These are phyloP conservation scores for Vitis riparia DNA, from an alignment of 164 flowering plant genomes.

Conservation along the genomic window DNA sequence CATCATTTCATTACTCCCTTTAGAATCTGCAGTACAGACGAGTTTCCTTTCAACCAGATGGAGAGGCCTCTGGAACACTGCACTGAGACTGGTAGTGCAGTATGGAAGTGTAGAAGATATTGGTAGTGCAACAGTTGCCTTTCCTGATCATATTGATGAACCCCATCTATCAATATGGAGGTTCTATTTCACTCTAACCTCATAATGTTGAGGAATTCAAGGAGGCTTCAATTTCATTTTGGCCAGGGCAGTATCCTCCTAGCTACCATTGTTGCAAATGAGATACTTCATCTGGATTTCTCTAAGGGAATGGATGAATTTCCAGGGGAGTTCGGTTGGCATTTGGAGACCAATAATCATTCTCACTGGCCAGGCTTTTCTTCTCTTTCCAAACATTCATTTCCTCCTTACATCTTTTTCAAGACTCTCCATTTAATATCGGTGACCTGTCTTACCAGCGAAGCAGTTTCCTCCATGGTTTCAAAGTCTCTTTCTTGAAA, in stretches of 20 bases:
- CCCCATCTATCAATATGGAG: not conserved
- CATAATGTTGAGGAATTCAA: too few relatives aligned
- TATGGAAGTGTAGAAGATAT: not conserved
- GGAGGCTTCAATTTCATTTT: too few relatives aligned
- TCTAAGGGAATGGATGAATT: not conserved
- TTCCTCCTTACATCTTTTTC: not conserved
- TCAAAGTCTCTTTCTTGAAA: not conserved
- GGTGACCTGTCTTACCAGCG: not conserved
- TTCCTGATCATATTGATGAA: not conserved
- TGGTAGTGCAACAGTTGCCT: not conserved
- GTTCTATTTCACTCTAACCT: too few relatives aligned
- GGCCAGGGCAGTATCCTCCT: not conserved
- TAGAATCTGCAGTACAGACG: slow-evolving; percentile 1
- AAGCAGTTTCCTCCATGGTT: not conserved
- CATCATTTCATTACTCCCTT: slow-evolving; percentile 3
- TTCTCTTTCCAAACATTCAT: not conserved
- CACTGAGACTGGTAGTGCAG: too few relatives aligned
- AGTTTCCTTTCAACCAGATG: slow-evolving; percentile 1
- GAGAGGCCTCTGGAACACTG: slow-evolving; percentile 2
- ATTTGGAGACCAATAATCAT: too few relatives aligned
- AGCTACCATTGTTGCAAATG: not conserved
- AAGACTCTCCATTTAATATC: not conserved
- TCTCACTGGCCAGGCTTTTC: too few relatives aligned
- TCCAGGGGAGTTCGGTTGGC: not conserved
- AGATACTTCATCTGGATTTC: not conserved